These are phyloP conservation scores for Debaryomyces singareniensis DNA, from an alignment of 1,139 yeast species.

Conservation along the genomic window DNA sequence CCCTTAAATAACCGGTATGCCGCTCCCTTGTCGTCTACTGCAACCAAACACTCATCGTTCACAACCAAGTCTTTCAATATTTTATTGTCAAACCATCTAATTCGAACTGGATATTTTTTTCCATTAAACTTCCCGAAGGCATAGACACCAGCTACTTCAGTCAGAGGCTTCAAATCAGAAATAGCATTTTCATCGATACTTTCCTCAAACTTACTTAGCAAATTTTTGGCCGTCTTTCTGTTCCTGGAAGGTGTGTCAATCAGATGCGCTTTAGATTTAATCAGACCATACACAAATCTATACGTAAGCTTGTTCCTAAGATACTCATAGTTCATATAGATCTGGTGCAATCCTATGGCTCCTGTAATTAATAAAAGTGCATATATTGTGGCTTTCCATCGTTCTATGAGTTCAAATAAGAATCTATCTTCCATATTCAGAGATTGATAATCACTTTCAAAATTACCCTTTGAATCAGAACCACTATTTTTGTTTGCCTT, in stretches of 20 bases:
- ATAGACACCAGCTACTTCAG: slow-evolving; percentile 28
- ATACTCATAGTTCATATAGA: slow-evolving; percentile 36
- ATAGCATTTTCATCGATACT: slow-evolving; percentile 27
- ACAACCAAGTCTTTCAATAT: slow-evolving; percentile 54
- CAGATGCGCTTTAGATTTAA: slow-evolving; percentile 20
- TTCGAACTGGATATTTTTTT: slow-evolving; percentile 51
- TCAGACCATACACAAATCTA: slow-evolving; percentile 24
- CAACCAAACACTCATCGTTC: slow-evolving; percentile 43
- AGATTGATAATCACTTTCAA: neutral
- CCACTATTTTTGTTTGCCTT: neutral
- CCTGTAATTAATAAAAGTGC: slow-evolving; percentile 24
- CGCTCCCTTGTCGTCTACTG: slow-evolving; percentile 68
- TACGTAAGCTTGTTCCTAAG: slow-evolving; percentile 21
- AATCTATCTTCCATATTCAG: slow-evolving; percentile 1
- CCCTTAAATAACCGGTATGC: slow-evolving; percentile 62
- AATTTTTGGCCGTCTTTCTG: slow-evolving; percentile 16
- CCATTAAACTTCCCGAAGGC: slow-evolving; percentile 30
- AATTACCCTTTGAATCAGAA: neutral
- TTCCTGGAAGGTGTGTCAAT: slow-evolving; percentile 24
- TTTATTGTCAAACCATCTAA: slow-evolving; percentile 59
- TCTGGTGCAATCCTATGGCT: slow-evolving; percentile 30
- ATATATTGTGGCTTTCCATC: slow-evolving; percentile 26
- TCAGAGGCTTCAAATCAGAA: slow-evolving; percentile 18
- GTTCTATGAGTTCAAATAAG: slow-evolving; percentile 14
- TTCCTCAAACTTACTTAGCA: slow-evolving; percentile 20